Evolutionary conservation across 306 rosid genomes (phyloP), one percentile per base, ranked within the genome.

Genomic region (Corylus heterophylla): DNA sequence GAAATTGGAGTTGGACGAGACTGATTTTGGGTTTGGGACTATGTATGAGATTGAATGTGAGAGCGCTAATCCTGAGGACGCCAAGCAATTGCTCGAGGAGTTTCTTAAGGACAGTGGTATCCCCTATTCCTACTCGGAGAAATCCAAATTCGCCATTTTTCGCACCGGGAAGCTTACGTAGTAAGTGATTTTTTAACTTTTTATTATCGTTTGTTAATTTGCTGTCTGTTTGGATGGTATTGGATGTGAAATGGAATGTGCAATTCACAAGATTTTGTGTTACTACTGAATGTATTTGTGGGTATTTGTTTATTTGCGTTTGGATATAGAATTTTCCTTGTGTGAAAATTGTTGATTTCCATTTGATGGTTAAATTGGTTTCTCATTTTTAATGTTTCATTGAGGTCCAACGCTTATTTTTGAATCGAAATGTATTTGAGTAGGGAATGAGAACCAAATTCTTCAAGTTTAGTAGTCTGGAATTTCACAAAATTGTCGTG

Each of bases 1-100:
- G 88, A 89, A 89, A 79, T 85, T 95, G 91, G 99, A 95, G 82
- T 88, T 95, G 76, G 99, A 95, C 77, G 93, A 95, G 82, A 91
- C 98, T 1, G 58, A 66, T 71, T 95, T 87, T 79, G 89, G 73
- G 64, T 95, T 89, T 79, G 98, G 98, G 13, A 91, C 85, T 63
- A 71, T 78, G 84, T 91, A 84, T 49, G 99, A 95, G 89, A 93
- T 93, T 27, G 99, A 95, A 76, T 95, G 98, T 75, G 98, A 95
- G 89, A 92, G 87, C 78, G 25, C 35, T 51, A 92, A 91, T 74
- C 98, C 98, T 55, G 94, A 95, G 45, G 86, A 39, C 13, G 98
- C 91, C 63, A 91, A 92, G 80, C 67, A 82, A 22, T 11, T 86
- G 59, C 87, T 95, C 0, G 98, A 93, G 82, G 93, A 86, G 5